Evolutionary conservation across 345 rosid species (phyloP).

Genomic region (Schrenkiella parvula): DNA sequence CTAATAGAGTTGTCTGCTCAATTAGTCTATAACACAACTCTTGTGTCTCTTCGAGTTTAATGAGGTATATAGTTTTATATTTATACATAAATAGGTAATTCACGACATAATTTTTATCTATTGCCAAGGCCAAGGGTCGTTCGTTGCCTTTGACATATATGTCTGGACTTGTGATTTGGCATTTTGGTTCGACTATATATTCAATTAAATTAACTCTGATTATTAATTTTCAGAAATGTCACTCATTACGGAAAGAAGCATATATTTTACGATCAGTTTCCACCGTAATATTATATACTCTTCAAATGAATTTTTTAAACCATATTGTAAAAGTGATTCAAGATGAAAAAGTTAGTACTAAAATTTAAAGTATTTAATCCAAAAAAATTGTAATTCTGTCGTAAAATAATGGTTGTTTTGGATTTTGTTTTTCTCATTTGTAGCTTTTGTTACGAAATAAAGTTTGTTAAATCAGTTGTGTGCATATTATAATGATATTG

Average conservation of each 20-base stretch:
- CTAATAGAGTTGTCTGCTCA: neutral
- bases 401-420: neutral
- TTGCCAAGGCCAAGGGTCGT: constrained; percentile 4
- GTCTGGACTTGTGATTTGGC: constrained; percentile 9
- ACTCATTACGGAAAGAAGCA: neutral
- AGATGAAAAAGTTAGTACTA: neutral
- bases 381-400: neutral
- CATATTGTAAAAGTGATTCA: neutral
- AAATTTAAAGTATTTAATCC: neutral
- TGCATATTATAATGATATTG: neutral
- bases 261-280: neutral
- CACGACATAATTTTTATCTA: constrained; percentile 5
- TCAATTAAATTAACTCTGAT: neutral
- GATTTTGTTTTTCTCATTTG: neutral
- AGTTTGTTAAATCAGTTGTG: neutral
- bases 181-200: neutral
- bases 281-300: too few species aligned
- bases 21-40: constrained; percentile 11
- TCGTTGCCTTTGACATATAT: constrained; percentile 9
- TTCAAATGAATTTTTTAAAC: too few species aligned
- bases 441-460: neutral
- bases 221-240: neutral
- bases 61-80: neutral
- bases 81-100: neutral
- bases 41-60: neutral